Conservation (phyloP, 257 asterid genomes). For the Solanum chiquidenum region DNA sequence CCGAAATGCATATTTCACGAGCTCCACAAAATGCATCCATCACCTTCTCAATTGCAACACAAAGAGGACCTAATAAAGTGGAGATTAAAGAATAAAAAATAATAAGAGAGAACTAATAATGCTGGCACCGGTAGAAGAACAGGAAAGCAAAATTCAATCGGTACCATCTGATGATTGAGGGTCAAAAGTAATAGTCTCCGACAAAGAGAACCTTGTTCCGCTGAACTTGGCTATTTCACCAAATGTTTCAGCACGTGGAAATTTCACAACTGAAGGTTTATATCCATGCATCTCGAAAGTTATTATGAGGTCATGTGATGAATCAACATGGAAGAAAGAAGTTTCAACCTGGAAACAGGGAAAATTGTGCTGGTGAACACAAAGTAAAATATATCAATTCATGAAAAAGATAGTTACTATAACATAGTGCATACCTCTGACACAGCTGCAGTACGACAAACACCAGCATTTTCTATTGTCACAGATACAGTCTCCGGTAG, state of each 20-base stretch:
- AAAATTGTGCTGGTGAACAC: background rate
- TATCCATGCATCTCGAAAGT: constrained; percentile 55
- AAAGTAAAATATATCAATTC: background rate
- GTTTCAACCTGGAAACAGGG: constrained; percentile 80
- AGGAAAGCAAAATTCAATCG: background rate
- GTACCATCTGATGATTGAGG: constrained; percentile 59
- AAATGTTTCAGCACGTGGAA: constrained; percentile 87
- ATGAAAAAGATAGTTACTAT: background rate
- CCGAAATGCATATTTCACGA: constrained; percentile 76
- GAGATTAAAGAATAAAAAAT: background rate
- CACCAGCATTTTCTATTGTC: constrained; percentile 71
- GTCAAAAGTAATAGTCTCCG: constrained; percentile 65
- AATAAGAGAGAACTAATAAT: constrained; percentile 1
- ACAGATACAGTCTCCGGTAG: constrained; percentile 65
- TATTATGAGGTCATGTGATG: constrained; percentile 75
- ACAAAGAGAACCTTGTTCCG: constrained; percentile 72
- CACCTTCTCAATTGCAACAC: constrained; percentile 67
- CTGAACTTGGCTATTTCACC: constrained; percentile 64
- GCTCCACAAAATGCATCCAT: constrained; percentile 96
- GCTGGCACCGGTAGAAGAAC: background rate
- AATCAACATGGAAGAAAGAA: constrained; percentile 76
- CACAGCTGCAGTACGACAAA: constrained; percentile 44
- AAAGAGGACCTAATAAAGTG: constrained; percentile 57
- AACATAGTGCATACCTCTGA: constrained; percentile 53
- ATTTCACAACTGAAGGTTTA: constrained; percentile 60